Percentiles rank a stretch among this genome's conserved stretches.
Conservation (phyloP, 2,329 filamentous ascomycete species). For the Curvularia hawaiiensis region DNA sequence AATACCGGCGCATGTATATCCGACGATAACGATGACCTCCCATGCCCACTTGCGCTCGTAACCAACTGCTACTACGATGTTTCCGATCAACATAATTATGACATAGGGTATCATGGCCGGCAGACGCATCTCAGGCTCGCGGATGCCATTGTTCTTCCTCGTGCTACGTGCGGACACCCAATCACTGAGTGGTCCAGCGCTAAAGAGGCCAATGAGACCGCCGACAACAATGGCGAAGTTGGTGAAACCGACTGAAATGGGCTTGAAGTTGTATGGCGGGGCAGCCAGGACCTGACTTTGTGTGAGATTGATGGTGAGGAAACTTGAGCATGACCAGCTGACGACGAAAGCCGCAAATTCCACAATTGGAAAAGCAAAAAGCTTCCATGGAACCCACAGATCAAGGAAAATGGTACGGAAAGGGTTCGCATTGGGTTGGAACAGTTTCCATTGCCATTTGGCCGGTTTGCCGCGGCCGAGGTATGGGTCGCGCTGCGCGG, state of each 20-base stretch:
- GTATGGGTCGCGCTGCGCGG: slow-evolving; percentile 57
- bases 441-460: slow-evolving; percentile 62
- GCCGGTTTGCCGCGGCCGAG: slow-evolving; percentile 62
- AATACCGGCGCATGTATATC: slow-evolving; percentile 62
- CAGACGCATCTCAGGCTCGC: slow-evolving; percentile 65
- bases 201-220: slow-evolving; percentile 59
- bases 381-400: slow-evolving; percentile 66
- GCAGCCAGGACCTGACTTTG: slow-evolving; percentile 59
- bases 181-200: slow-evolving; percentile 61
- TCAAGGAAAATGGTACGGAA: slow-evolving; percentile 57
- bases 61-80: slow-evolving; percentile 61
- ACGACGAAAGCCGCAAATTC: slow-evolving; percentile 67
- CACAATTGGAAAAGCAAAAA: slow-evolving; percentile 67
- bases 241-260: slow-evolving; percentile 58
- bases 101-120: slow-evolving; percentile 63
- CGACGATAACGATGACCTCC: slow-evolving; percentile 63
- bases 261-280: slow-evolving; percentile 61
- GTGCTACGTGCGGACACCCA: slow-evolving; percentile 63
- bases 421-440: slow-evolving; percentile 55
- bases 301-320: slow-evolving; percentile 67
- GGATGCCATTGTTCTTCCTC: slow-evolving; percentile 58
- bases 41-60: slow-evolving; percentile 60
- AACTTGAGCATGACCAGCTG: slow-evolving; percentile 62
- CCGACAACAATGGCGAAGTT: slow-evolving; percentile 64
- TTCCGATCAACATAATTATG: slow-evolving; percentile 61